phyloP scores from a whole-genome alignment of 2,329 filamentous ascomycete genomes.

The Colletotrichum australisinense region DNA sequence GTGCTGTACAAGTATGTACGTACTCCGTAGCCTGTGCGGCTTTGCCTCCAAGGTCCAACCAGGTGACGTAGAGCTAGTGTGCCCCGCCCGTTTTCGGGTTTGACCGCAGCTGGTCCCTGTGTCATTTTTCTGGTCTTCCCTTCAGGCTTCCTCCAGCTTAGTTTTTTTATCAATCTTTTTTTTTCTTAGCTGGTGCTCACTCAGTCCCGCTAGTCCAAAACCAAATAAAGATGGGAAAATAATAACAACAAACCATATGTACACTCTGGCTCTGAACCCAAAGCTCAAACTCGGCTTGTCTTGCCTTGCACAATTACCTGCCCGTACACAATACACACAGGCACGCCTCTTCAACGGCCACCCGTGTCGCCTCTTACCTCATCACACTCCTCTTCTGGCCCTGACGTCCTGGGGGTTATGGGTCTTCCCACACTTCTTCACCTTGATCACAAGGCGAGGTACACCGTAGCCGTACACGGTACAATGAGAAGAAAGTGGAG shows the following conservation, averaged over 20 bases:
- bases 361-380: not conserved
- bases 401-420: too few species aligned
- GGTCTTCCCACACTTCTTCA: not conserved
- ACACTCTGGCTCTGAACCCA: not conserved
- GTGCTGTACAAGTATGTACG: too few species aligned
- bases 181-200: too few species aligned
- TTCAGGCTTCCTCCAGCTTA: not conserved
- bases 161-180: not conserved
- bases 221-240: not conserved
- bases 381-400: not conserved
- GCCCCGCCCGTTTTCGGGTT: constrained; percentile 21
- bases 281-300: not conserved
- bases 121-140: not conserved
- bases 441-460: not conserved
- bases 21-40: not conserved
- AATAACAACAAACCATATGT: not conserved
- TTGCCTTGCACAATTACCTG: not conserved
- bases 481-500: not conserved
- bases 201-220: not conserved
- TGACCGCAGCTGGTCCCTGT: constrained; percentile 11
- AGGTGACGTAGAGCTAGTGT: constrained; percentile 29
- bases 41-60: constrained; percentile 3
- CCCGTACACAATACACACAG: too few species aligned
- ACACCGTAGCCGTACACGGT: not conserved
- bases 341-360: not conserved